Percentiles rank a stretch among this genome's conserved stretches.
Evolutionary conservation across 2,329 filamentous ascomycete genomes (phyloP).

Genomic region (Pestalotiopsis sp.): DNA sequence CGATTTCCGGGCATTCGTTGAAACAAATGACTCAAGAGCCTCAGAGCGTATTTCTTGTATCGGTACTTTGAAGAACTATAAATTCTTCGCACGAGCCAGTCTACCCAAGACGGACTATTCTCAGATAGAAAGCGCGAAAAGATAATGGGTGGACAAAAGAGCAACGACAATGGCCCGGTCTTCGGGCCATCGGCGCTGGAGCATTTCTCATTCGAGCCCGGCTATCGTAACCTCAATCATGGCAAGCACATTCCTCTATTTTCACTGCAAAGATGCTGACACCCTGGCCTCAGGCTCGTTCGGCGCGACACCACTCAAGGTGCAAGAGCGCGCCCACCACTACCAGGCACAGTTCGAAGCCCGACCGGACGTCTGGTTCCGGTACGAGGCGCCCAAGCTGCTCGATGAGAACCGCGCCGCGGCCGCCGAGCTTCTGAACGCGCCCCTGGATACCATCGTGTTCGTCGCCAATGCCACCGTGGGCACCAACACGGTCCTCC

Average conservation of each 20-base stretch:
- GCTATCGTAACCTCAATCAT: slow-evolving; percentile 78
- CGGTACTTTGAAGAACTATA: no score
- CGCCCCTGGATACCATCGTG: slow-evolving; percentile 67
- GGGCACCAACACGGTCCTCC: slow-evolving; percentile 77
- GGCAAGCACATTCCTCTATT: slow-evolving; percentile 47
- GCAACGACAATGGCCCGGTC: neutral
- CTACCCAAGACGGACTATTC: no score
- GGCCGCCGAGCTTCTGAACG: slow-evolving; percentile 68
- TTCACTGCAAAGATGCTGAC: neutral
- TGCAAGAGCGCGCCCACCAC: slow-evolving; percentile 62
- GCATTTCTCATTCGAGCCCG: slow-evolving; percentile 69
- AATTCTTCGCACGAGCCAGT: no score
- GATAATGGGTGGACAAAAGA: neutral
- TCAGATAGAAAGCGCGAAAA: no score
- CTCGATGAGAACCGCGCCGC: slow-evolving; percentile 68
- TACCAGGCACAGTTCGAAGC: slow-evolving; percentile 71
- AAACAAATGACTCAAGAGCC: no score
- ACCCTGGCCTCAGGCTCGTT: slow-evolving; percentile 66
- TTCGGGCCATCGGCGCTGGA: slow-evolving; percentile 60
- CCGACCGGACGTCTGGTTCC: slow-evolving; percentile 75
- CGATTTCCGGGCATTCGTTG: no score
- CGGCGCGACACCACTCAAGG: slow-evolving; percentile 68
- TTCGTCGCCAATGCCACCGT: slow-evolving; percentile 83
- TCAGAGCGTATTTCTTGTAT: no score
- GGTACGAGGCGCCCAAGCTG: slow-evolving; percentile 63